Evolutionary conservation across 805 yeast species (phyloP).

Genomic region (Saccharomyces eubayanus): DNA sequence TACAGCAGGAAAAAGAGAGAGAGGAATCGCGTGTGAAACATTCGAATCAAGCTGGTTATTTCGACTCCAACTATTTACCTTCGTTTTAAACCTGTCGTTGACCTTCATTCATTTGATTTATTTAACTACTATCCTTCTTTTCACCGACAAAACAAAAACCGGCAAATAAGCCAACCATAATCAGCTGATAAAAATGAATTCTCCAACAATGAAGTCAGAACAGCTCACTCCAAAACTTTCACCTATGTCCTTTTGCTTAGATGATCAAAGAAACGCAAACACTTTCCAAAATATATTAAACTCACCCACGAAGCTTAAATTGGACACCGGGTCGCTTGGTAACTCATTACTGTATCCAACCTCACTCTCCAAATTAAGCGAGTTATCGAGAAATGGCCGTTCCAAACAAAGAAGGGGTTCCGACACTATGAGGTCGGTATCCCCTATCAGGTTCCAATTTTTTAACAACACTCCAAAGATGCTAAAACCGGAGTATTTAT

Average conservation of each 20-base stretch:
- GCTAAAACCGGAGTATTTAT: slow-evolving; percentile 25
- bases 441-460: slow-evolving; percentile 22
- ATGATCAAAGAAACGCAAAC: slow-evolving; percentile 14
- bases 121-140: not conserved
- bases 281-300: slow-evolving; percentile 16
- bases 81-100: not conserved
- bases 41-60: not conserved
- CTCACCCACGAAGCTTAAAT: slow-evolving; percentile 25
- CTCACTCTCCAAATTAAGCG: slow-evolving; percentile 28
- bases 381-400: slow-evolving; percentile 16
- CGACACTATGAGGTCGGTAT: slow-evolving; percentile 22
- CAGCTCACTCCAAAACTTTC: slow-evolving; percentile 24
- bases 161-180: not conserved
- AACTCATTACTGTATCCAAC: slow-evolving; percentile 22
- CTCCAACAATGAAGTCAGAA: slow-evolving; percentile 24
- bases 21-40: not conserved
- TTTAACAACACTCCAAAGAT: slow-evolving; percentile 21
- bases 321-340: slow-evolving; percentile 10
- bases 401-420: slow-evolving; percentile 15
- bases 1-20: not conserved
- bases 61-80: not conserved
- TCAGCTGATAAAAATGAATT: slow-evolving; percentile 12
- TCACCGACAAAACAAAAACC: not conserved
- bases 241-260: slow-evolving; percentile 24
- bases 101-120: not conserved